Base-by-base conservation (phyloP, 306 rosid genomes). In the Vigna mungo region DNA sequence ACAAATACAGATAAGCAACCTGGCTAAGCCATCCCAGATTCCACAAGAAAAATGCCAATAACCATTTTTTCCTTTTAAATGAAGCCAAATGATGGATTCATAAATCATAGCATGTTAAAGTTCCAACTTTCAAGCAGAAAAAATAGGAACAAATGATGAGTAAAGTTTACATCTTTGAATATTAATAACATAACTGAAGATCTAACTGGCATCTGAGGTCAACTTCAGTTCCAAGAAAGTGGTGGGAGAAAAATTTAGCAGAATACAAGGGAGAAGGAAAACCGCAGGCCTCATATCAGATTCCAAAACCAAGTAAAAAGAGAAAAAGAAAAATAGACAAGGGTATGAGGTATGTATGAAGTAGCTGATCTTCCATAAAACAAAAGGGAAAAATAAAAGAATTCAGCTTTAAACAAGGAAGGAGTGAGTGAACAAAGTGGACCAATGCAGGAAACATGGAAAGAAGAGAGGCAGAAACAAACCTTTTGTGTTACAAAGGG, bases 401-500 rank as follows among this genome's bases (percentile, higher is more conserved):
- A 61, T 61, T 6, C 11, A 84, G 53, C 25, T 44, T 12, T 4
- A 39, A 41, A 68, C 11, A 34, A 70, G 4, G 25, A 64, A 5
- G 9, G 51, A 52, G 77, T 27, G 60, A 54, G 11, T 51, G 46
- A 41, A 16, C 9, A 16, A 49, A 49, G 23, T 52, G 39, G 51
- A 56, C 3, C 41, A 76, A 65, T 62, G 60, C 46, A 73, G 60
- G 73, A 75, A 58, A 55, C 70, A 71, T 5, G 71, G 73, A 61
- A 72, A 54, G 47, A 17, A 83, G 83, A 66, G 72, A 74, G 32
- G 72, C 30, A 80, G 82, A 25, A 53, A 87, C 97, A 39, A 53
- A 90, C 97, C 96, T 82, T 49, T 21, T 46, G 60, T 1, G 41
- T 5, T 18, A 73, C 73, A 74, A 44, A 78, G 75, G 63, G 62